Conservation (phyloP, 768 basidiomycete species). For the Saitozyma sp. region DNA sequence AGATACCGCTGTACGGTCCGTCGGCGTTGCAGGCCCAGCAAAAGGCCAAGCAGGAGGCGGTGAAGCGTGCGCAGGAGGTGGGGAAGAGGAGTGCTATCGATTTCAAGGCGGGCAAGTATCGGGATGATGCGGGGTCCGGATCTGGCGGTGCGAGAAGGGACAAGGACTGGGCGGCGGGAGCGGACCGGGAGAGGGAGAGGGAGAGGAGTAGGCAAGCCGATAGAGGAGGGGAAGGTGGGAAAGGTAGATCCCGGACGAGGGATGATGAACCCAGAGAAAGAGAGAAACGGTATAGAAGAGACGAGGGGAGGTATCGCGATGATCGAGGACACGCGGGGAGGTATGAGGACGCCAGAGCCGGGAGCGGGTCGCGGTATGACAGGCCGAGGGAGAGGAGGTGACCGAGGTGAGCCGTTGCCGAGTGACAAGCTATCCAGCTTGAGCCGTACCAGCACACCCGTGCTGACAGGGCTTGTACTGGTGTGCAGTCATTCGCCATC, state of each 20-base stretch:
- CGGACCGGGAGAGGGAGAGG: constrained; percentile 10
- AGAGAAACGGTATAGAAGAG: constrained; percentile 1
- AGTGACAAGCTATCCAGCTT: too few relatives aligned
- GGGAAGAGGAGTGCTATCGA: constrained; percentile 66
- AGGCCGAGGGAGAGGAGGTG: too few relatives aligned
- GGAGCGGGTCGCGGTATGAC: too few relatives aligned
- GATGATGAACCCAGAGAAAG: neutral
- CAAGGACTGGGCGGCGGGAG: neutral
- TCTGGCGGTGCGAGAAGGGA: neutral
- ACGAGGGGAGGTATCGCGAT: neutral
- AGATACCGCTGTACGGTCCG: constrained; percentile 71
- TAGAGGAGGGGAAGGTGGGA: constrained; percentile 5
- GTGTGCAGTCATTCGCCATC: too few relatives aligned
- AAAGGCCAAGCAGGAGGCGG: constrained; percentile 66
- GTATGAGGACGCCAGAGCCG: too few relatives aligned
- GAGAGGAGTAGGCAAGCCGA: constrained; percentile 18
- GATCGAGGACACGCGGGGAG: neutral
- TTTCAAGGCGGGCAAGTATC: constrained; percentile 55
- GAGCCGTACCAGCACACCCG: too few relatives aligned
- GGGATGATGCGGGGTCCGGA: constrained; percentile 25
- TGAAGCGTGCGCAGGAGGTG: constrained; percentile 58
- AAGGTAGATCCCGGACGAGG: constrained; percentile 1
- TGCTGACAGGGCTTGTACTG: too few relatives aligned
- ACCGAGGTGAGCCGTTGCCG: too few relatives aligned
- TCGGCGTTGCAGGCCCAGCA: constrained; percentile 65